Base-by-base conservation (phyloP, 352 stramenopile genomes). In the Poterioochromonas sp. region DNA sequence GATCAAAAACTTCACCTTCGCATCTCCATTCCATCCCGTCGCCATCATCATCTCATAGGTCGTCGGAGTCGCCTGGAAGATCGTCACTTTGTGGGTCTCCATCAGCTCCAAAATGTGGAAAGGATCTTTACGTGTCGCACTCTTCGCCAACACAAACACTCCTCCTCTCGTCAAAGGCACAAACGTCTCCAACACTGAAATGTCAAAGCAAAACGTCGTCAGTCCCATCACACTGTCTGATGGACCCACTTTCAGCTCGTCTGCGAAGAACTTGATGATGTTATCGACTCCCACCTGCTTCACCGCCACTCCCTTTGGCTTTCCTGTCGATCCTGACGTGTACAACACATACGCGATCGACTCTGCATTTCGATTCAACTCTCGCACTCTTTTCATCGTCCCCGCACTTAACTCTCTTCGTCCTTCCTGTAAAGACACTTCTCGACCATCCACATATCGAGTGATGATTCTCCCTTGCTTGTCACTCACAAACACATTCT, bases 271-370 rank as follows among this genome's bases (percentile, higher is more conserved):
- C 12, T 12, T 22, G 8, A 62, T 29, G 8, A 62, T 62, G 29
- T 62, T 62, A 32, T 32, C 26, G 2, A 62, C 51, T 34, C 51
- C 51, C 12, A 62, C 26, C 5, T 62, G 8, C 51, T 62, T 62
- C 51, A 62, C 51, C 12, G 94, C 87, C 26, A 98, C 87, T 58
- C 95, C 94, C 90, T 97, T 95, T 35, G 92, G 93, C 76, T 92
- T 90, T 53, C 94, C 94, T 0, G 95, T 98, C 5, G 91, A 97
- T 40, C 95, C 95, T 3, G 89, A 96, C 34, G 95, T 99, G 85
- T 99, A 99, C 58, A 99, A 84, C 80, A 98, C 96, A 83, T 97
- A 98, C 71, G 97, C 87, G 40, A 94, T 82, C 81, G 97, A 93
- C 82, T 99, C 94, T n/a, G n/a, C n/a, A 47, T 51, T 18, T 18